Conservation (phyloP, 106 monocot species). For the Acorus gramineus region DNA sequence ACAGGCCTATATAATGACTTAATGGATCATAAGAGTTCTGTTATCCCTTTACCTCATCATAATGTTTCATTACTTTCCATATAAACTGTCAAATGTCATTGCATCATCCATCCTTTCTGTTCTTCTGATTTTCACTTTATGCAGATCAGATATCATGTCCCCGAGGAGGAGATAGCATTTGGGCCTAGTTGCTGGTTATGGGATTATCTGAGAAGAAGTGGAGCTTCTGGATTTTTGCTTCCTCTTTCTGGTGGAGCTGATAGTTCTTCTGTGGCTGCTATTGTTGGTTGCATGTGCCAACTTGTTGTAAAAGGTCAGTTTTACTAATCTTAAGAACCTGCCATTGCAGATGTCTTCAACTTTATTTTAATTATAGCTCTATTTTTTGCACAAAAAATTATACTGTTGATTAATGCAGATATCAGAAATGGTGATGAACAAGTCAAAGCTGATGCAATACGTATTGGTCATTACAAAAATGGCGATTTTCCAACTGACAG, state of each 20-base stretch:
- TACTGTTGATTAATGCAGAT: slow-evolving; percentile 28
- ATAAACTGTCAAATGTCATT: too few species aligned
- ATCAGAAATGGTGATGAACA: slow-evolving; percentile 87
- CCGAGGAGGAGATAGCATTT: slow-evolving; percentile 95
- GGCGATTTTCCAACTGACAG: slow-evolving; percentile 78
- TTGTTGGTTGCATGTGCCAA: slow-evolving; percentile 98
- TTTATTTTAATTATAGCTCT: not conserved
- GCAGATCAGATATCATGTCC: slow-evolving; percentile 80
- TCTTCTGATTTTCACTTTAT: not conserved
- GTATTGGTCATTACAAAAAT: slow-evolving; percentile 90
- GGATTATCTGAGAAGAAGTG: slow-evolving; percentile 97
- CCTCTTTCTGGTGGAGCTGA: slow-evolving; percentile 99
- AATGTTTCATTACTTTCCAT: too few species aligned
- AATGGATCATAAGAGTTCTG: too few species aligned
- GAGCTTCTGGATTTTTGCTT: slow-evolving; percentile 95
- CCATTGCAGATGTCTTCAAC: not conserved
- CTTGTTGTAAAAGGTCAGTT: slow-evolving; percentile 72
- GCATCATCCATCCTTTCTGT: not conserved
- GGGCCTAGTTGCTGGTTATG: slow-evolving; percentile 99
- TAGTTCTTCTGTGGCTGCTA: slow-evolving; percentile 97
- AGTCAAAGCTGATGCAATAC: slow-evolving; percentile 88
- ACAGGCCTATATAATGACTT: too few species aligned
- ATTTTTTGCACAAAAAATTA: not conserved
- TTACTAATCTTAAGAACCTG: not conserved
- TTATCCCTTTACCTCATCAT: too few species aligned